Percentiles rank a stretch among this genome's conserved stretches.
Conservation (phyloP, 257 asterid genomes). For the Ballota nigra region DNA sequence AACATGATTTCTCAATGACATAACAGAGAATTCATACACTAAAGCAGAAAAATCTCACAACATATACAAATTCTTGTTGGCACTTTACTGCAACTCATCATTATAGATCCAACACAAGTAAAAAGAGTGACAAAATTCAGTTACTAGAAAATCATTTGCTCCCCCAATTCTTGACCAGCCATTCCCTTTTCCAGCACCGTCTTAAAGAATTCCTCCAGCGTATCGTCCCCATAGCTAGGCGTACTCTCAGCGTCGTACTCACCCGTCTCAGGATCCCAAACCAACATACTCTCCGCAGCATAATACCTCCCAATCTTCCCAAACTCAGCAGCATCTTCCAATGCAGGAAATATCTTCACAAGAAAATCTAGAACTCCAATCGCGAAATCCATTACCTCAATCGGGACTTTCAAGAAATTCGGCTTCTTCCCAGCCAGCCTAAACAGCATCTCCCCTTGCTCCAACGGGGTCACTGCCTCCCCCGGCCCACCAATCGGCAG, state of each 20-base stretch:
- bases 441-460: conserved; percentile 91
- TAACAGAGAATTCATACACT: not conserved
- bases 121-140: not conserved
- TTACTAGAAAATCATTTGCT: conserved; percentile 67
- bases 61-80: conserved; percentile 2
- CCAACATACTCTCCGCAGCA: conserved; percentile 92
- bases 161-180: conserved; percentile 94
- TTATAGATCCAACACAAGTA: conserved; percentile 9
- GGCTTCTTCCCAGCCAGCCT: conserved; percentile 72
- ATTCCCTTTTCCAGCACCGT: conserved; percentile 80
- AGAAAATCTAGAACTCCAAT: conserved; percentile 75
- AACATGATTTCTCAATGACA: not conserved
- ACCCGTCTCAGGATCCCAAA: conserved; percentile 70
- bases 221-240: conserved; percentile 86
- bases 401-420: conserved; percentile 79
- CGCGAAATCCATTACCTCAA: conserved; percentile 87
- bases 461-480: conserved; percentile 83
- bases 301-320: conserved; percentile 98
- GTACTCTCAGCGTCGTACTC: conserved; percentile 77
- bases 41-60: not conserved
- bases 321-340: conserved; percentile 92
- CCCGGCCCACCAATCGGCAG: conserved; percentile 94
- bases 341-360: conserved; percentile 69
- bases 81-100: conserved; percentile 16
- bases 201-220: conserved; percentile 80